These are phyloP conservation scores for Meripilus lineatus DNA, from an alignment of 1,284 basidiomycete genomes.

Conservation along the genomic window DNA sequence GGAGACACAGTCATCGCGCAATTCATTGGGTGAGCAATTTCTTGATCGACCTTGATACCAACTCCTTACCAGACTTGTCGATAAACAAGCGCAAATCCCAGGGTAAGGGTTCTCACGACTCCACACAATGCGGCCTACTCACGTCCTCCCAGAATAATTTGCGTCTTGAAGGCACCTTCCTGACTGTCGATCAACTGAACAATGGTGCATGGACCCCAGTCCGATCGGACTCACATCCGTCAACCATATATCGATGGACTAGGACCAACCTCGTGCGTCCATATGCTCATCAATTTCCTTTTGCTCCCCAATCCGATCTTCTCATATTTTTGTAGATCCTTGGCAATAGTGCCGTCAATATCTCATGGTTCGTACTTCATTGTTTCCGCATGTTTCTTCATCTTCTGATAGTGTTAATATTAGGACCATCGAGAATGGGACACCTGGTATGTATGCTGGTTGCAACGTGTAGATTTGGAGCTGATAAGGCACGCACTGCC, in stretches of 20 bases:
- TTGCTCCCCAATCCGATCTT: not conserved
- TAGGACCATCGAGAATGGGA: slow-evolving; percentile 63
- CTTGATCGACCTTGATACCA: not conserved
- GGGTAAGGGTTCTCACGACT: slow-evolving; percentile 50
- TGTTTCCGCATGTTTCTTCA: not conserved
- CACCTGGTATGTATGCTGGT: slow-evolving; percentile 46
- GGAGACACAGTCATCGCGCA: slow-evolving; percentile 57
- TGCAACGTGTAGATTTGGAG: slow-evolving; percentile 1
- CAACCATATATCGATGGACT: slow-evolving; percentile 68
- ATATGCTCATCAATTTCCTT: not conserved
- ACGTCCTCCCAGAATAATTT: slow-evolving; percentile 60
- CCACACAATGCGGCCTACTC: too few relatives aligned
- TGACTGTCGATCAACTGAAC: slow-evolving; percentile 57
- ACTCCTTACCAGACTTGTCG: not conserved
- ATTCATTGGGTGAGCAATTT: slow-evolving; percentile 50
- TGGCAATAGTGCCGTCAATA: slow-evolving; percentile 58
- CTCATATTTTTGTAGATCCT: slow-evolving; percentile 34
- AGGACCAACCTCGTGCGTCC: slow-evolving; percentile 47
- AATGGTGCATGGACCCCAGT: slow-evolving; percentile 52
- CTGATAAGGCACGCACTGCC: not conserved
- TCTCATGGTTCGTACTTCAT: slow-evolving; percentile 52
- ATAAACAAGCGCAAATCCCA: slow-evolving; percentile 54
- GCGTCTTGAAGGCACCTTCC: slow-evolving; percentile 68
- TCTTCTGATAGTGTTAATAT: slow-evolving; percentile 1
- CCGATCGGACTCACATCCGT: slow-evolving; percentile 77